These are phyloP conservation scores for Salvia hispanica DNA, from an alignment of 257 asterid species.

Conservation along the genomic window DNA sequence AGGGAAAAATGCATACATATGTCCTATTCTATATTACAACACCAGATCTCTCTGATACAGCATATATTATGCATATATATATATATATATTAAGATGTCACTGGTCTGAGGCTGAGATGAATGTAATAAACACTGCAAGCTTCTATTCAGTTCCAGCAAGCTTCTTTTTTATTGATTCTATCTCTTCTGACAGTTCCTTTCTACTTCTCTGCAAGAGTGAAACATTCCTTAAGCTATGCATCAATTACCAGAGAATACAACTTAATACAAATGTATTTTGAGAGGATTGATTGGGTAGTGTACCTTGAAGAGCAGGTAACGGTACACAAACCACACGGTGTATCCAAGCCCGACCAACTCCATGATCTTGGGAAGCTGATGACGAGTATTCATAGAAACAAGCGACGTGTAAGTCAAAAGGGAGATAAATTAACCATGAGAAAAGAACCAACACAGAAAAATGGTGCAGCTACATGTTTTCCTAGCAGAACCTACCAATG, in stretches of 20 bases:
- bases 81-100: conserved; percentile 22
- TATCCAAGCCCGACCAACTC: conserved; percentile 97
- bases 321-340: conserved; percentile 98
- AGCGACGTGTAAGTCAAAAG: too few relatives aligned
- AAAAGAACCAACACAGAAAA: too few relatives aligned
- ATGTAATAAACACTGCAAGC: conserved; percentile 15
- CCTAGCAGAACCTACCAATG: conserved; percentile 54
- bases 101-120: background rate
- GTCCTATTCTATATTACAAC: conserved; percentile 48
- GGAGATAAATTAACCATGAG: too few relatives aligned
- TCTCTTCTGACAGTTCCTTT: conserved; percentile 79
- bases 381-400: background rate
- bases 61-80: background rate
- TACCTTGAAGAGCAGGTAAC: conserved; percentile 98
- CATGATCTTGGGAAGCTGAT: conserved; percentile 94
- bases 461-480: too few relatives aligned
- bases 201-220: conserved; percentile 70
- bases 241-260: background rate
- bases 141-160: conserved; percentile 74
- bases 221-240: background rate
- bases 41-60: conserved; percentile 45
- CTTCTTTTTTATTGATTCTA: conserved; percentile 86
- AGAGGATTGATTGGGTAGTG: background rate
- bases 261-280: too few relatives aligned
- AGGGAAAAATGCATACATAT: conserved; percentile 38